These are phyloP conservation scores for Gypsophila paniculata DNA, from an alignment of 179 eudicot genomes.

Conservation along the genomic window DNA sequence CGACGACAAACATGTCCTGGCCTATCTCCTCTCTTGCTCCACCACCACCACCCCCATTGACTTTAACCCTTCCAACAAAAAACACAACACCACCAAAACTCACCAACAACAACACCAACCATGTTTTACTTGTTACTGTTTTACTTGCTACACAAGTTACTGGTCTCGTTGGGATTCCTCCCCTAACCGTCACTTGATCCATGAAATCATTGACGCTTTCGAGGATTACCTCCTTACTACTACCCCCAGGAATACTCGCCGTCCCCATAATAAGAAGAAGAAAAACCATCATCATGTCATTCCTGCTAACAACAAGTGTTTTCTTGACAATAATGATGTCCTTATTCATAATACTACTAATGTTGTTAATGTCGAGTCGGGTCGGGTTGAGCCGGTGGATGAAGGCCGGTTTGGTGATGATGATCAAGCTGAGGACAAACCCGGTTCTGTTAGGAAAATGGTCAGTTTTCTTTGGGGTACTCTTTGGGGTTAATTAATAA, in stretches of 20 bases:
- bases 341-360: not conserved
- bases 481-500: constrained; percentile 31
- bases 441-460: constrained; percentile 38
- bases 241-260: too few relatives aligned
- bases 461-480: constrained; percentile 35
- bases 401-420: constrained; percentile 11
- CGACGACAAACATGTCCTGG: constrained; percentile 58
- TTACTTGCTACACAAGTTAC: constrained; percentile 63
- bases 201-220: constrained; percentile 67
- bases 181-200: constrained; percentile 74
- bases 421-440: constrained; percentile 27
- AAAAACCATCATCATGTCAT: constrained; percentile 9
- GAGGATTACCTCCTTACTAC: too few relatives aligned
- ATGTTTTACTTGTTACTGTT: constrained; percentile 54
- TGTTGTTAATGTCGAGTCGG: constrained; percentile 17
- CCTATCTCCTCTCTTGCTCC: constrained; percentile 70
- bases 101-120: constrained; percentile 13
- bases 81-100: constrained; percentile 2
- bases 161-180: constrained; percentile 88
- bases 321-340: not conserved
- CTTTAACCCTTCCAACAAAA: constrained; percentile 14
- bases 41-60: constrained; percentile 26
- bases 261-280: too few relatives aligned
- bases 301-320: constrained; percentile 19
- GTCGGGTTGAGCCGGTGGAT: constrained; percentile 25